These are phyloP conservation scores for Fimicolochytrium jonesii DNA, from an alignment of 192 early-diverging fungal species.

Conservation along the genomic window DNA sequence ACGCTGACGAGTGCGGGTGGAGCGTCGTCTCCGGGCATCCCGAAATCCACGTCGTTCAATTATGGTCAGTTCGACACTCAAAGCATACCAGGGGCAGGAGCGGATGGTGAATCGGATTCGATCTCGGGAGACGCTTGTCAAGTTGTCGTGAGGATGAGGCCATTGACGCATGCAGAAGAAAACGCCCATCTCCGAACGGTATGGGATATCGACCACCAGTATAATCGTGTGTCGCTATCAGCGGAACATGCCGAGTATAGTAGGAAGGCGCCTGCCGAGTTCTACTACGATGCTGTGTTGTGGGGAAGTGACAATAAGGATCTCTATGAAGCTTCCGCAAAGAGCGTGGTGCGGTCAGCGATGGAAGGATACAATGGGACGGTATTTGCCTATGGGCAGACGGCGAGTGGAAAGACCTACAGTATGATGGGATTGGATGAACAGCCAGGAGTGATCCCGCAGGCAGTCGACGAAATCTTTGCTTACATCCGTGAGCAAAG, in stretches of 20 bases:
- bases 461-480: conserved; percentile 66
- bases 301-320: conserved; percentile 51
- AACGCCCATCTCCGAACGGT: neutral
- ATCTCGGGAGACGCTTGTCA: conserved; percentile 14
- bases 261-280: conserved; percentile 1
- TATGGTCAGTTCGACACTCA: too few species aligned
- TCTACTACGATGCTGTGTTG: conserved; percentile 35
- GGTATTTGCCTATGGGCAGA: conserved; percentile 98
- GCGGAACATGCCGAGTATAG: conserved; percentile 18
- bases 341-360: conserved; percentile 55
- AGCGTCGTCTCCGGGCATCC: too few species aligned
- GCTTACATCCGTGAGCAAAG: conserved; percentile 49
- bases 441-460: conserved; percentile 66
- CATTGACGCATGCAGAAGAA: conserved; percentile 2
- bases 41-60: too few species aligned
- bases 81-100: too few species aligned
- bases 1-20: too few species aligned
- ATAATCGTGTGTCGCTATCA: neutral
- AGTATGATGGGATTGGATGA: conserved; percentile 60
- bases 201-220: conserved; percentile 5
- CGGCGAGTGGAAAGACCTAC: conserved; percentile 89
- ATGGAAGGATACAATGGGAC: conserved; percentile 72
- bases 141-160: conserved; percentile 17
- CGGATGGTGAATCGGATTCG: too few species aligned
- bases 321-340: conserved; percentile 46